Evolutionary conservation across 306 rosid species (phyloP), one percentile per base, ranked within the genome.

Genomic region (Quercus agrifolia): DNA sequence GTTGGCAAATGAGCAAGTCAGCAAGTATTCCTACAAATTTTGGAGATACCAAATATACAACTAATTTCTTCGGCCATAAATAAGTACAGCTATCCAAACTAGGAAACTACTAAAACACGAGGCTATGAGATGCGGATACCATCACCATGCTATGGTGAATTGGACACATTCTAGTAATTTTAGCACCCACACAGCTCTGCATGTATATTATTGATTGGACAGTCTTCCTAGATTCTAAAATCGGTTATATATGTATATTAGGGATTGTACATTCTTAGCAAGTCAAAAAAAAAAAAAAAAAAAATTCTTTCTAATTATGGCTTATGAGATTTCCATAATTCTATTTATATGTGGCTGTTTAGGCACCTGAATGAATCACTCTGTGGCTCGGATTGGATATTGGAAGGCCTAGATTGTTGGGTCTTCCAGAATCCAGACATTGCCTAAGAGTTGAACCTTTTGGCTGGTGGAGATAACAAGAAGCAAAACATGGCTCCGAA

Each of bases 401-500:
- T 38, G n/a, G 64, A 20, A 21, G 9, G 64, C 9, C 21, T 20
- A 59, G 63, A n/a, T 57, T 57, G 30, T 57, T 57, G 63, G 66
- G 66, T 59, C 15, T 3, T 21, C 23, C 23, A 21, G 23, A 21
- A 21, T 6, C 23, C 18, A 10, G 13, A n/a, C 31, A 9, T 20
- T 59, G 31, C 6, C 11, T 38, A 38, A 14, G 13, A 30, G 23
- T 30, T 30, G 5, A 19, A 2, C n/a, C 18, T 10, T 15, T 9
- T 19, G 9, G 72, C 46, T 49, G 54, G 54, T 10, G 5, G 54
- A 49, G 15, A 49, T 49, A 49, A 10, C 15, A 49, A 68, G 52
- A 35, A 68, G 28, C 72, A 68, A 19, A 68, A 57, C 33, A 83
- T 78, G 86, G 31, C 74, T 1, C 61, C 35, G 1, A 41, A 52